Conservation (phyloP, 148 eudicot genomes). For the Rhododendron henanense region DNA sequence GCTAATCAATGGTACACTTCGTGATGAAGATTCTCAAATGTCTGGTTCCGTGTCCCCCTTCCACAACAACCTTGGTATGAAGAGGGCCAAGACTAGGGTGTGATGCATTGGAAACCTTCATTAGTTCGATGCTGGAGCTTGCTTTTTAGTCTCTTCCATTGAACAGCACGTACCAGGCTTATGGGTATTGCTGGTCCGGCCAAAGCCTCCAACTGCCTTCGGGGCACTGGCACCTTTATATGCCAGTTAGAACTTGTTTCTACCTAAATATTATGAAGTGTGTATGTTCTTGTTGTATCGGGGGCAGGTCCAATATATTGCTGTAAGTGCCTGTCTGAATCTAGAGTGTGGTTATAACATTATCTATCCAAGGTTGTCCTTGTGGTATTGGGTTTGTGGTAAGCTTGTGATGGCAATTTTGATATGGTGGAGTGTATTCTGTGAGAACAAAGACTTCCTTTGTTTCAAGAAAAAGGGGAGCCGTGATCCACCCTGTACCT, state of each 20-base stretch:
- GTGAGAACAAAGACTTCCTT: constrained; percentile 1
- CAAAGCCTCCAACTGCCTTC: constrained; percentile 35
- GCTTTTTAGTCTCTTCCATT: constrained; percentile 17
- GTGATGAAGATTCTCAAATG: constrained; percentile 87
- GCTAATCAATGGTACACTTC: constrained; percentile 83
- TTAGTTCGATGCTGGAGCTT: constrained; percentile 26
- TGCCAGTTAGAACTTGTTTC: constrained; percentile 33
- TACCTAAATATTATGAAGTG: constrained; percentile 29
- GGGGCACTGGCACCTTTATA: constrained; percentile 31
- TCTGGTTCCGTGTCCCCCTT: constrained; percentile 93
- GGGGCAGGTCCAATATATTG: constrained; percentile 20
- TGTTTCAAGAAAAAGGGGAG: constrained; percentile 5
- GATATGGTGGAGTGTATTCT: constrained; percentile 2
- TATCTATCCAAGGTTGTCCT: background rate
- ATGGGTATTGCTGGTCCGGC: constrained; percentile 22
- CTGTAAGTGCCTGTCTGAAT: constrained; percentile 9
- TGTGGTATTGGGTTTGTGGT: constrained; percentile 16
- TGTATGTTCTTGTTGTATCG: constrained; percentile 10
- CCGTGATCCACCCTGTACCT: background rate
- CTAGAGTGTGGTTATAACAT: constrained; percentile 15
- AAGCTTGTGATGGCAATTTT: constrained; percentile 23
- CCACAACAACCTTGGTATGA: constrained; percentile 86
- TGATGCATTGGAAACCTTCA: constrained; percentile 15
- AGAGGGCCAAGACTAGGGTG: constrained; percentile 93
- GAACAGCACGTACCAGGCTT: constrained; percentile 1